Evolutionary conservation across 2,329 filamentous ascomycete genomes (phyloP), one percentile per base, ranked within the genome.

Genomic region (Cryphonectria nitschkei): DNA sequence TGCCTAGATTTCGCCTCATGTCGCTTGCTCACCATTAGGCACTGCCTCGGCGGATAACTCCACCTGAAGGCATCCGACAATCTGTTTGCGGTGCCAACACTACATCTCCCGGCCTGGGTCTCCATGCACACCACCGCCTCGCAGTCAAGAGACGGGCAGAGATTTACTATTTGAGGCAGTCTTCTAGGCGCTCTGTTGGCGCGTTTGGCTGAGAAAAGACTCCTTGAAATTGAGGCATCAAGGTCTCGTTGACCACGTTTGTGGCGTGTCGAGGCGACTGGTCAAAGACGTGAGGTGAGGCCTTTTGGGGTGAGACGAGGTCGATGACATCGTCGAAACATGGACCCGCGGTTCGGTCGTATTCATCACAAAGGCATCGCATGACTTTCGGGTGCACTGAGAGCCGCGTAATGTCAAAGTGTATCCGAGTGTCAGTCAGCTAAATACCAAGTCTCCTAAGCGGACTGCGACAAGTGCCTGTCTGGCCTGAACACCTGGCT

Each of bases 1-100:
- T 67, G 65, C 52, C 65, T 67, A 29, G 52, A 29, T 4, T 41
- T 43, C 34, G 65, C 65, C 64, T 66, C 61, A 43, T 2, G 22
- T 46, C 14, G 2, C 61, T 43, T 29, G 22, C 34, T 32, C 13
- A 22, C 26, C 39, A 46, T 39, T 39, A 64, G 37, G 39, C 37
- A 46, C 54, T 13, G 16, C 6, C 29, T 32, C 14, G 16, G 26
- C 29, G 16, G 26, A 32, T 8, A 6, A 8, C 29, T 32, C 54
- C 29, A 32, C 54, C 54, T 13, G 16, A 34, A 29, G 34, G 26
- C 26, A 16, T 7, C 54, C 16, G 54, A 5, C 16, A 32, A 9
- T 9, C 50, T 14, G 19, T 32, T 16, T 32, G 19, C 16, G 14
- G 54, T 29, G 54, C 54, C 26, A 19, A 58, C 26, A 58, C 54